Conservation (phyloP, 2,329 filamentous ascomycete species). For the Beauveria caledonica region DNA sequence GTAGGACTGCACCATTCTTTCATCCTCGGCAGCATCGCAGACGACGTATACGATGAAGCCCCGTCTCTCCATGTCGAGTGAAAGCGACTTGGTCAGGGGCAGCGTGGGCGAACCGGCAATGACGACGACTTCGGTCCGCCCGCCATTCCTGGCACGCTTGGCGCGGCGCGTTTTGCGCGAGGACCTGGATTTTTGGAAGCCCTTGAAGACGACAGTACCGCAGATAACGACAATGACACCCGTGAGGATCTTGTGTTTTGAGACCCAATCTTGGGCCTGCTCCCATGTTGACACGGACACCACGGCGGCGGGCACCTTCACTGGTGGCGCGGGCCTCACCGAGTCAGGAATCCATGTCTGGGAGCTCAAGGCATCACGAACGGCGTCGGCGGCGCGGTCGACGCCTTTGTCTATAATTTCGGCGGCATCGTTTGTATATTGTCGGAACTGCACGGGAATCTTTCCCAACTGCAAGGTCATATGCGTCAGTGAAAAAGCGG, state of each 20-base stretch:
- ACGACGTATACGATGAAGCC: constrained; percentile 93
- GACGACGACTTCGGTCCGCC: constrained; percentile 77
- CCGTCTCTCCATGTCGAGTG: constrained; percentile 78
- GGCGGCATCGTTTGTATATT: constrained; percentile 65
- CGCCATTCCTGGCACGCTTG: constrained; percentile 71
- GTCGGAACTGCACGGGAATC: constrained; percentile 55
- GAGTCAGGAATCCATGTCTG: constrained; percentile 66
- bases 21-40: constrained; percentile 77
- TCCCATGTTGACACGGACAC: constrained; percentile 35
- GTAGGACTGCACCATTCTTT: constrained; percentile 67
- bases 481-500: background rate
- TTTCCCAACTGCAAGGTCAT: constrained; percentile 36
- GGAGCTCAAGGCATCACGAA: constrained; percentile 62
- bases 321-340: constrained; percentile 51
- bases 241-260: constrained; percentile 63
- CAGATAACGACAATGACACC: constrained; percentile 63
- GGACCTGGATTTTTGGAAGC: constrained; percentile 43
- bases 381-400: constrained; percentile 61
- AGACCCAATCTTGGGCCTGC: constrained; percentile 61
- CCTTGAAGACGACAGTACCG: constrained; percentile 52
- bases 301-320: constrained; percentile 23
- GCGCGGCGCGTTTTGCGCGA: constrained; percentile 65
- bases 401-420: constrained; percentile 75
- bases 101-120: constrained; percentile 82
- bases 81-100: constrained; percentile 73